Evolutionary conservation across 208 protist genomes (phyloP).

Genomic region (Lotmaria passim): DNA sequence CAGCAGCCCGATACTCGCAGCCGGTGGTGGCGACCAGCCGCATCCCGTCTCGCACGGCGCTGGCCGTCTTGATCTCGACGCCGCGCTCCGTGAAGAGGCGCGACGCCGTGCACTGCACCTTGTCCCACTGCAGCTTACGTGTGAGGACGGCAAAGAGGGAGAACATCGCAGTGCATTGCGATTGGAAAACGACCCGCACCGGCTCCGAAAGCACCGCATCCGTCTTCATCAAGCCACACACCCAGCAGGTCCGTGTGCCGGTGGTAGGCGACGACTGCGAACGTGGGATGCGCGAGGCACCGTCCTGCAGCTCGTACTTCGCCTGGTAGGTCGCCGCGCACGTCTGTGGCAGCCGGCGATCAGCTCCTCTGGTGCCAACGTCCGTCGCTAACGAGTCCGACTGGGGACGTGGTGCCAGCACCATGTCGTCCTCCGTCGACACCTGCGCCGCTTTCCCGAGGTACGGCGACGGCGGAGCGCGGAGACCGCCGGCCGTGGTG

Average conservation of each 20-base stretch:
- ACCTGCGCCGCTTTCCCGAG: too few relatives aligned
- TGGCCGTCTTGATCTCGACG: slow-evolving; percentile 51
- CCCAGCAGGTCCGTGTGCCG: slow-evolving; percentile 28
- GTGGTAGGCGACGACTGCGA: background rate
- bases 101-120: slow-evolving; percentile 34
- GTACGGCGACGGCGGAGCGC: too few relatives aligned
- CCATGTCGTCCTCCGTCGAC: too few relatives aligned
- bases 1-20: slow-evolving; percentile 30
- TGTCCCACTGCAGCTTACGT: slow-evolving; percentile 58
- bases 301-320: slow-evolving; percentile 15
- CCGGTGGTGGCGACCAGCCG: slow-evolving; percentile 68
- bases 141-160: slow-evolving; percentile 53
- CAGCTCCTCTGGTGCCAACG: background rate
- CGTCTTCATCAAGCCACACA: slow-evolving; percentile 12
- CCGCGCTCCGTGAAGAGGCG: slow-evolving; percentile 74
- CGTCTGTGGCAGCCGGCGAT: background rate
- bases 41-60: slow-evolving; percentile 51
- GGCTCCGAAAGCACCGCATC: slow-evolving; percentile 14
- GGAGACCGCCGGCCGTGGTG: too few relatives aligned
- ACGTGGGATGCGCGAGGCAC: background rate
- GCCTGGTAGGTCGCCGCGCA: slow-evolving; percentile 9
- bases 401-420: too few relatives aligned
- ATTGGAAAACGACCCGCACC: slow-evolving; percentile 30
- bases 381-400: too few relatives aligned
- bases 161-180: slow-evolving; percentile 40